phyloP scores from a whole-genome alignment of 495 filamentous ascomycete genomes.

The Thozetella sp. region DNA sequence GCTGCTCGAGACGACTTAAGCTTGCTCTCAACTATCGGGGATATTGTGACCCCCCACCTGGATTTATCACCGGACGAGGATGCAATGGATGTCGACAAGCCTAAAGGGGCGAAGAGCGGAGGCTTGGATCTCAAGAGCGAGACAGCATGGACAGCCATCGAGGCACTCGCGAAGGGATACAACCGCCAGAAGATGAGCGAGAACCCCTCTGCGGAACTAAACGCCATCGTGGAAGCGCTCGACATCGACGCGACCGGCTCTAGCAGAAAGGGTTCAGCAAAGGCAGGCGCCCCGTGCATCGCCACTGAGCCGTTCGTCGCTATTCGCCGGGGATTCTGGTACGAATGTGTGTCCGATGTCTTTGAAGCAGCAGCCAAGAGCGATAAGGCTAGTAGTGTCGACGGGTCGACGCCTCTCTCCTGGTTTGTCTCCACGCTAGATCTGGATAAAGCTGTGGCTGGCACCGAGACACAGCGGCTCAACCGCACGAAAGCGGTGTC shows the following conservation, averaged over 20 bases:
- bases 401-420: constrained; percentile 17
- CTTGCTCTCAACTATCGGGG: constrained; percentile 66
- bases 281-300: constrained; percentile 21
- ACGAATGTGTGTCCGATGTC: constrained; percentile 26
- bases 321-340: constrained; percentile 33
- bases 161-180: constrained; percentile 40
- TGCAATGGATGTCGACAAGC: constrained; percentile 62
- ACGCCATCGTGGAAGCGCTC: constrained; percentile 23
- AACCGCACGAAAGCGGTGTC: constrained; percentile 33
- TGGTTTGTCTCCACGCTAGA: constrained; percentile 41
- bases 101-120: constrained; percentile 19
- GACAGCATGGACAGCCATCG: constrained; percentile 38
- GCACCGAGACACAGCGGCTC: constrained; percentile 40
- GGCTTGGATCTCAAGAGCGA: constrained; percentile 30
- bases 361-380: constrained; percentile 24
- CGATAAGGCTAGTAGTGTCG: constrained; percentile 9
- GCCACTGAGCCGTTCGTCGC: constrained; percentile 16
- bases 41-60: constrained; percentile 61
- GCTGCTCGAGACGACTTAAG: constrained; percentile 63
- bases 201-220: constrained; percentile 28
- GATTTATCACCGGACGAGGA: constrained; percentile 56
- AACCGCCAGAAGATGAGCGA: constrained; percentile 35
- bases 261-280: constrained; percentile 5
- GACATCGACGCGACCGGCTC: constrained; percentile 10
- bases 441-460: constrained; percentile 26